phyloP scores from a whole-genome alignment of 148 eudicot genomes.

The Vaccinium vitisidaea region DNA sequence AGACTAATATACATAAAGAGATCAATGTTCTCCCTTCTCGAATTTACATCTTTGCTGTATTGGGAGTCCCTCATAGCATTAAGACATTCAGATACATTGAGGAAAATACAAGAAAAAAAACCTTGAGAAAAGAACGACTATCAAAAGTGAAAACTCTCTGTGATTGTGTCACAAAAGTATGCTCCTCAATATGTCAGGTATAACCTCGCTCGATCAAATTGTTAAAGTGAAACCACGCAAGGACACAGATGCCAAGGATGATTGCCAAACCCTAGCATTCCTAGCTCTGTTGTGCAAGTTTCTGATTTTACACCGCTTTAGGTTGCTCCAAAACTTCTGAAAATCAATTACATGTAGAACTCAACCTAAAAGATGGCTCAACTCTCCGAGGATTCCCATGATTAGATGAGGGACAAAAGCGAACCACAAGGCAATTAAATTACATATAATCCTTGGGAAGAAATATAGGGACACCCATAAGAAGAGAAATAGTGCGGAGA shows the following conservation, averaged over 20 bases:
- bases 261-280: conserved; percentile 46
- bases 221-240: conserved; percentile 15
- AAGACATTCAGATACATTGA: not conserved
- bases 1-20: not conserved
- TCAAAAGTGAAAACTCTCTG: not conserved
- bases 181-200: not conserved
- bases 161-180: not conserved
- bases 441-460: conserved; percentile 33
- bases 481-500: conserved; percentile 33
- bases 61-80: not conserved
- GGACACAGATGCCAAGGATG: conserved; percentile 48
- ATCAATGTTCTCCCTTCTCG: not conserved
- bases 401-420: conserved; percentile 26
- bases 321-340: conserved; percentile 37
- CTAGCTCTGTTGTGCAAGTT: conserved; percentile 42
- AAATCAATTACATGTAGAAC: conserved; percentile 34
- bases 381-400: conserved; percentile 39
- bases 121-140: not conserved
- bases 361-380: conserved; percentile 32
- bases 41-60: conserved; percentile 10
- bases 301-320: conserved; percentile 40
- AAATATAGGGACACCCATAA: conserved; percentile 34
- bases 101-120: not conserved
- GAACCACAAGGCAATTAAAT: conserved; percentile 32
- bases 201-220: not conserved